phyloP scores from a whole-genome alignment of 768 basidiomycete species.

The Psilocybe azurescens region DNA sequence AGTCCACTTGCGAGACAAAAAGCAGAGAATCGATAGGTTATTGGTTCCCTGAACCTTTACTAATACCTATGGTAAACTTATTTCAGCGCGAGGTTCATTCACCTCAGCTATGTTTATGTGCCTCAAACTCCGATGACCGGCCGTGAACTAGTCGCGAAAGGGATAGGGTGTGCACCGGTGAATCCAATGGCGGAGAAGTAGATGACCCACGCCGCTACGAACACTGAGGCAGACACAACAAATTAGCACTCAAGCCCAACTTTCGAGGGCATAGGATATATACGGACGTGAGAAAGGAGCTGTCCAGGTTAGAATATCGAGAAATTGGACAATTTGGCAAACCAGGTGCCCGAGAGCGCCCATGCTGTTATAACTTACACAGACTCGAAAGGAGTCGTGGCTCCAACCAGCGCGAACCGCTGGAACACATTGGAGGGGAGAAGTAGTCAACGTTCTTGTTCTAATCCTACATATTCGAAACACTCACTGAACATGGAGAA shows the following conservation, averaged over 20 bases:
- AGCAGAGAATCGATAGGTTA: background rate
- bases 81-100: slow-evolving; percentile 1
- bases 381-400: background rate
- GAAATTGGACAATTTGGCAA: slow-evolving; percentile 9
- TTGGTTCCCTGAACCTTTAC: background rate
- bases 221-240: background rate
- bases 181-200: slow-evolving; percentile 3
- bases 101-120: slow-evolving; percentile 1
- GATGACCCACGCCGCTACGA: slow-evolving; percentile 3
- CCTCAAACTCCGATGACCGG: background rate
- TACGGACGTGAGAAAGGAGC: slow-evolving; percentile 14
- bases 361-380: slow-evolving; percentile 4
- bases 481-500: slow-evolving; percentile 16
- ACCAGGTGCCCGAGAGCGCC: slow-evolving; percentile 10
- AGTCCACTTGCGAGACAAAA: background rate
- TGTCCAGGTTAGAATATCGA: slow-evolving; percentile 7
- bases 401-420: background rate
- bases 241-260: background rate
- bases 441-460: slow-evolving; percentile 4
- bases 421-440: slow-evolving; percentile 2
- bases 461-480: background rate
- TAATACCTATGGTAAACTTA: background rate
- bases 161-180: background rate
- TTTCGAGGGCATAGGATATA: background rate
- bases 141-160: background rate